Evolutionary conservation across 495 filamentous ascomycete genomes (phyloP), one percentile per base, ranked within the genome.

Genomic region (Letharia lupina): DNA sequence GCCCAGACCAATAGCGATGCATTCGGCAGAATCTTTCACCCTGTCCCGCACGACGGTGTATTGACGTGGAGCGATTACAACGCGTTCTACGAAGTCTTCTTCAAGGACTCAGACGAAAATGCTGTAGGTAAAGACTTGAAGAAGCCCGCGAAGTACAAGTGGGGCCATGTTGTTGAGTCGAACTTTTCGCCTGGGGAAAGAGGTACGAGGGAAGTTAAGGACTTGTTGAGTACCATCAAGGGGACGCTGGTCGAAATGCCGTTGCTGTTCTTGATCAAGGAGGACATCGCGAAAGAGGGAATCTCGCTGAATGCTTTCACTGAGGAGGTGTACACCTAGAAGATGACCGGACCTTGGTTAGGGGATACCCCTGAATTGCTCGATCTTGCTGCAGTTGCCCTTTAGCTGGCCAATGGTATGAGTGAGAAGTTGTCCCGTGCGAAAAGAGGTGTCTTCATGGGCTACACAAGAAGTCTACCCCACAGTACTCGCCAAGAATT

Each of bases 191-290:
- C 70, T 70, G 87, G 86, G 7, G 75, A 77, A 2, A 75, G 83
- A 78, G 93, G 77, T 23, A 77, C 86, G 35, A 73, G 72, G 44
- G 89, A 94, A 79, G 81, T 98, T 48, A 98, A 98, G 81, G 91
- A 90, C 44, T 79, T 86, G 75, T 76, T 98, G 64, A 84, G 83
- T 63, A 81, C 82, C 61, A 81, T 96, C 18, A 86, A 86, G 69
- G 93, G 93, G 0, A 91, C 84, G 18, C 72, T 96, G 54, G 91
- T 96, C 33, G 89, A 96, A 80, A 96, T 96, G 93, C 91, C 93
- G 61, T 77, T 98, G 70, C 80, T 89, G 68, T 98, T 98, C 76
- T 76, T 98, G 74, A 87, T 87, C 70, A 89, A 91, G 37, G 84
- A 90, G 75, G 91, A 96, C 77, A 83, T 98, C 73, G 93, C 93